Conservation (phyloP, 73 alveolate genomes). For the Paramecium pentaurelia region DNA sequence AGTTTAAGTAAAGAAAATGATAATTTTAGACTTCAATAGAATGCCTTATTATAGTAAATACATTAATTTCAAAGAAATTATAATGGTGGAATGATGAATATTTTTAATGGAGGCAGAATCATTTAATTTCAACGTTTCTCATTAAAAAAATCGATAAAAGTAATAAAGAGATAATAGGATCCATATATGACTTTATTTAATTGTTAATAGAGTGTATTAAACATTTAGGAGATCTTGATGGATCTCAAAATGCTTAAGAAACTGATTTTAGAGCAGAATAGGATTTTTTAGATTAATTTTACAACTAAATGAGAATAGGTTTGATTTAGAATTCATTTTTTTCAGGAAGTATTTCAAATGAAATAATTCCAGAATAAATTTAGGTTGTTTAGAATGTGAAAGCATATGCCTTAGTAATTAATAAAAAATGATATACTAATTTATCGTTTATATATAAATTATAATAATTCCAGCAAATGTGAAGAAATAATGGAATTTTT, state of each 20-base stretch:
- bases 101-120: conserved; percentile 28
- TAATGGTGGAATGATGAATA: conserved; percentile 41
- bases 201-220: neutral
- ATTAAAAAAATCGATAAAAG: neutral
- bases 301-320: neutral
- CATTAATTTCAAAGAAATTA: neutral
- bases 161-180: neutral
- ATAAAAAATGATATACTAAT: neutral
- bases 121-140: neutral
- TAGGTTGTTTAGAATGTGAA: neutral
- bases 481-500: too few species aligned
- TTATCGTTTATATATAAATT: neutral
- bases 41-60: neutral
- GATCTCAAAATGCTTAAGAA: neutral
- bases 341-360: neutral
- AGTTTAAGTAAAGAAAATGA: neutral
- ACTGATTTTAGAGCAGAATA: neutral
- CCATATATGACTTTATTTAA: neutral
- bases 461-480: neutral
- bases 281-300: neutral
- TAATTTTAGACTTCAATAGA: neutral
- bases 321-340: neutral
- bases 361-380: neutral
- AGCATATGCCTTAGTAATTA: neutral
- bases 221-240: neutral